Conservation (phyloP, 2,329 filamentous ascomycete genomes). For the Talaromyces sp. region DNA sequence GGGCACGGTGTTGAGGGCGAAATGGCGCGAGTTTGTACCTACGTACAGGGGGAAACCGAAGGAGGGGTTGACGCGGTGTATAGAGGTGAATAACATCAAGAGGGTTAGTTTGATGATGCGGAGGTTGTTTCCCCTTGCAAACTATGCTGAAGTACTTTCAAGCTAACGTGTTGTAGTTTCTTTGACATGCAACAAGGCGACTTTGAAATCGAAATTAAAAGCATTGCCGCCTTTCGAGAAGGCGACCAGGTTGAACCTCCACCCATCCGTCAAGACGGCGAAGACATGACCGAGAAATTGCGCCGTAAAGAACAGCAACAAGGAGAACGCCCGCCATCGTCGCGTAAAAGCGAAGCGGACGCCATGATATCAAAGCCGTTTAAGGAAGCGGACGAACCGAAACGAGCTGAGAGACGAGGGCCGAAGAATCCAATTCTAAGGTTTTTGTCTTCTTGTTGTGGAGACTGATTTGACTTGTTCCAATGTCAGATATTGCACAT, state of each 20-base stretch:
- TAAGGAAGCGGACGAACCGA: background rate
- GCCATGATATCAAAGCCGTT: background rate
- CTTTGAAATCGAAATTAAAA: constrained; percentile 58
- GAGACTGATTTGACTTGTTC: background rate
- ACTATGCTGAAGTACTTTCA: background rate
- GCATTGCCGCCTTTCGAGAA: constrained; percentile 49
- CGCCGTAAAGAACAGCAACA: background rate
- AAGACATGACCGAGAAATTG: background rate
- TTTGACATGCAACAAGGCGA: constrained; percentile 70
- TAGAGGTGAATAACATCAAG: constrained; percentile 61
- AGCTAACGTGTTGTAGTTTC: constrained; percentile 53
- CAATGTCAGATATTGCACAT: background rate
- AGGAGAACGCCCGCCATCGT: background rate
- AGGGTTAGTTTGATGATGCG: constrained; percentile 75
- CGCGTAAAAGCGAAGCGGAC: background rate
- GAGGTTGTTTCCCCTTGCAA: constrained; percentile 53
- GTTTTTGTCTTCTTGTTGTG: constrained; percentile 1
- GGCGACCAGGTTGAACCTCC: background rate
- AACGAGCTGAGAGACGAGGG: background rate
- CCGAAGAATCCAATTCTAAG: background rate
- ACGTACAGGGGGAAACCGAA: constrained; percentile 70
- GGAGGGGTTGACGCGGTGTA: constrained; percentile 52
- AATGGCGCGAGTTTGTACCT: constrained; percentile 64
- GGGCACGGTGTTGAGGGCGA: constrained; percentile 51
- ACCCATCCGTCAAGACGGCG: background rate